Evolutionary conservation across 129 eudicot genomes (phyloP).

Genomic region (Erigeron canadensis): DNA sequence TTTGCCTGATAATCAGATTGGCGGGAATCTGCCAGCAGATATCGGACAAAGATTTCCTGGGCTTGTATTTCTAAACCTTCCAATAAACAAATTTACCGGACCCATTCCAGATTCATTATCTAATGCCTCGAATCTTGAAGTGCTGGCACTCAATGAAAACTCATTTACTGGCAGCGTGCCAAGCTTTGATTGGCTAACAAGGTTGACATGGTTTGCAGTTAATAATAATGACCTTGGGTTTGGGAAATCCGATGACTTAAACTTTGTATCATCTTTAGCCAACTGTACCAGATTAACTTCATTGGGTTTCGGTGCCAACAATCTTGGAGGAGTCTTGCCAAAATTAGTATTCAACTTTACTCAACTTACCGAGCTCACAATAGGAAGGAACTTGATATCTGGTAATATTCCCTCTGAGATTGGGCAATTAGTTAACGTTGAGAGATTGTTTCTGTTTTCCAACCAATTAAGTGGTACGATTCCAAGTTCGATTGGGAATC

Average conservation of each 20-base stretch:
- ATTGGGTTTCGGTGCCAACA: constrained; percentile 8
- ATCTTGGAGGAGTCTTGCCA: constrained; percentile 10
- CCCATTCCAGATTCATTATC: constrained; percentile 7
- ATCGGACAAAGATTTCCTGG: background rate
- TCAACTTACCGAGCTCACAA: background rate
- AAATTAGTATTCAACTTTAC: constrained; percentile 1
- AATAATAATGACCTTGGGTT: background rate
- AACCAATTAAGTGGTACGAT: constrained; percentile 3
- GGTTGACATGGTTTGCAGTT: constrained; percentile 3
- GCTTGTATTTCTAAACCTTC: background rate
- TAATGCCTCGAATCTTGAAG: constrained; percentile 7
- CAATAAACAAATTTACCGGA: background rate
- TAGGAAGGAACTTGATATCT: constrained; percentile 10
- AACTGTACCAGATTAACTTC: background rate
- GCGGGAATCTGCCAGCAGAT: constrained; percentile 5
- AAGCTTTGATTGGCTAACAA: background rate
- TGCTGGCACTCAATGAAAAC: background rate
- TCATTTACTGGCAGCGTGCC: constrained; percentile 5
- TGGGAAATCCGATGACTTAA: background rate
- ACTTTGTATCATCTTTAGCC: constrained; percentile 7
- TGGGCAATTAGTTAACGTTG: background rate
- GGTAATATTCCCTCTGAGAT: constrained; percentile 10
- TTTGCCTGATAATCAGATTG: constrained; percentile 1
- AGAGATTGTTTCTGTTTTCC: constrained; percentile 2
- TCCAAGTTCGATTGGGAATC: constrained; percentile 8